Evolutionary conservation across 2,329 filamentous ascomycete species (phyloP).

Genomic region (Cephalotrichum gorgonifer): DNA sequence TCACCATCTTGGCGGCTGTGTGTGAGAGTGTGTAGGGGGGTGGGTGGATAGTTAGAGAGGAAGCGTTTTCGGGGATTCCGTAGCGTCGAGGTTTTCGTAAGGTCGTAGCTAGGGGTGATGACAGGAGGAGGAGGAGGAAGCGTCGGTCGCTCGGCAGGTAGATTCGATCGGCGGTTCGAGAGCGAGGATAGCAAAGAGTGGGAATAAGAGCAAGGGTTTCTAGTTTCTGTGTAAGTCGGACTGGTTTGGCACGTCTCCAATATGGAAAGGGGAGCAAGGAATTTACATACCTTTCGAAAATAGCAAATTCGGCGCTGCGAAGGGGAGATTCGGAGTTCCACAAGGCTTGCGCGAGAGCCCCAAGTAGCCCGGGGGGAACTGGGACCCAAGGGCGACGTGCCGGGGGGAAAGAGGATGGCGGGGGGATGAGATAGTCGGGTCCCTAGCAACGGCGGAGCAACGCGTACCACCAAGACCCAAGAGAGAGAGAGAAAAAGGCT

Average conservation of each 20-base stretch:
- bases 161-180: too few species aligned
- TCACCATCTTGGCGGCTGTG: constrained; percentile 34
- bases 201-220: too few species aligned
- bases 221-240: too few species aligned
- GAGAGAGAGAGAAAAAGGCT: too few species aligned
- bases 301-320: background rate
- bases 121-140: background rate
- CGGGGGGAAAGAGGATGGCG: background rate
- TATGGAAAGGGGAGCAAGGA: background rate
- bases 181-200: too few species aligned
- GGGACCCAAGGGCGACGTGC: background rate
- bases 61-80: background rate
- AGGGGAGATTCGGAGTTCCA: background rate
- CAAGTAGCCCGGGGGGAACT: background rate
- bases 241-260: too few species aligned
- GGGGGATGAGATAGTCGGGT: background rate
- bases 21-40: constrained; percentile 2
- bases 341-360: background rate
- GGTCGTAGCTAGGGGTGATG: background rate
- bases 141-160: too few species aligned
- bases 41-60: too few species aligned
- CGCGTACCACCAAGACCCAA: too few species aligned
- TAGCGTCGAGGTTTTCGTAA: background rate
- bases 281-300: background rate
- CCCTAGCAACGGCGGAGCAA: background rate